These are phyloP conservation scores for Yarrowia yakushimensis DNA, from an alignment of 805 yeast genomes.

Conservation along the genomic window DNA sequence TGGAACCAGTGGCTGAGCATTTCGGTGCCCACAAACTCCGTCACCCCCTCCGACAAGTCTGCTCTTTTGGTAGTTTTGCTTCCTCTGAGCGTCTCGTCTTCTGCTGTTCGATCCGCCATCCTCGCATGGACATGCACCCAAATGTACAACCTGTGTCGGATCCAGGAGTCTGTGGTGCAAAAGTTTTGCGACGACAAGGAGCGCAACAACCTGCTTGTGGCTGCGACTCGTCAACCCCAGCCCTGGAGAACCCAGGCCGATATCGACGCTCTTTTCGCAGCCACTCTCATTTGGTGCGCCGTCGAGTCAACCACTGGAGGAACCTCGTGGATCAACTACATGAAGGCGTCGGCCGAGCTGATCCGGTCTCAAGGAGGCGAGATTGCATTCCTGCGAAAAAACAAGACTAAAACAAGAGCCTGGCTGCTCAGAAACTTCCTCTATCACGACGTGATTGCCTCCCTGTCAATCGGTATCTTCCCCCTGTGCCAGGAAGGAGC, in stretches of 20 bases:
- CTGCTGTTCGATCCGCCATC: conserved; percentile 8
- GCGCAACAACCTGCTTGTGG: not conserved
- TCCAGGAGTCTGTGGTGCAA: conserved; percentile 20
- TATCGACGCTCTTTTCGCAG: conserved; percentile 21
- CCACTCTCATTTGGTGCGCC: conserved; percentile 21
- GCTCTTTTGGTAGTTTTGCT: conserved; percentile 1
- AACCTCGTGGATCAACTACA: conserved; percentile 16
- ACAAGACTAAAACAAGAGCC: conserved; percentile 20
- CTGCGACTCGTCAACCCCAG: not conserved
- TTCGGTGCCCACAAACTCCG: conserved; percentile 22
- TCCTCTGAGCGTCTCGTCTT: conserved; percentile 6
- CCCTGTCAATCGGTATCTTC: conserved; percentile 9
- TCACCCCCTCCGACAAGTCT: conserved; percentile 15
- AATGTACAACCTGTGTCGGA: conserved; percentile 21
- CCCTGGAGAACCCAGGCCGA: conserved; percentile 20
- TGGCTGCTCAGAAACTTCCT: conserved; percentile 24
- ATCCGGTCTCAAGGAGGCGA: conserved; percentile 20
- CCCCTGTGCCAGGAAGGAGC: conserved; percentile 22
- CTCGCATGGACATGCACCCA: conserved; percentile 22
- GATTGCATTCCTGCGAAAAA: conserved; percentile 16
- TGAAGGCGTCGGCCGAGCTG: conserved; percentile 16
- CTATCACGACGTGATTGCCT: conserved; percentile 22
- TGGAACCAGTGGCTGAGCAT: conserved; percentile 25
- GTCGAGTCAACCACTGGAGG: conserved; percentile 23
- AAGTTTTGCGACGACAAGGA: conserved; percentile 25